A percentile compares a stretch with the other conserved stretches of the same genome.
These are phyloP conservation scores for Diutina neorugosa DNA, from an alignment of 1,139 yeast genomes.

Conservation along the genomic window DNA sequence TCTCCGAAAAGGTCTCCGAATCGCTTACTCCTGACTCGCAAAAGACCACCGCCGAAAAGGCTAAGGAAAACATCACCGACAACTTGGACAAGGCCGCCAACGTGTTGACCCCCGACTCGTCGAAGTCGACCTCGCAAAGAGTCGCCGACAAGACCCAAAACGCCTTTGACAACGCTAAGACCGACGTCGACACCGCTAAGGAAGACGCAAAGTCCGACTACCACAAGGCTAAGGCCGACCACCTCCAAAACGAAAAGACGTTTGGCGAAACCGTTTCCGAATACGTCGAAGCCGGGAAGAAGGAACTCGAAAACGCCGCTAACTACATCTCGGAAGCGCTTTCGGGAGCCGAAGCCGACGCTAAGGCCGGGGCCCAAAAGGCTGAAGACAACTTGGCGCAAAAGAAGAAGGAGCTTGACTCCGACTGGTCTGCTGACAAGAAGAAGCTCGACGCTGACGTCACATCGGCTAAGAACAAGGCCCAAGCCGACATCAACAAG, in stretches of 20 bases:
- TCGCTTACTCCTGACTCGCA: constrained; percentile 1
- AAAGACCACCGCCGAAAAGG: background rate
- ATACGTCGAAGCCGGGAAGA: constrained; percentile 3
- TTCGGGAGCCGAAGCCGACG: background rate
- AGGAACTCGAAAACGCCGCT: constrained; percentile 1
- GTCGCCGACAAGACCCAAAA: background rate
- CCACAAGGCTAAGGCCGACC: background rate
- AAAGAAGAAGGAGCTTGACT: background rate
- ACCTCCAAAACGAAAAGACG: background rate
- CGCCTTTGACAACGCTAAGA: background rate
- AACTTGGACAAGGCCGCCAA: constrained; percentile 1
- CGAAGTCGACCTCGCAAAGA: background rate
- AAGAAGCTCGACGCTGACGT: no score
- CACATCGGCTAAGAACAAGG: no score
- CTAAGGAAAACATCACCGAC: constrained; percentile 12
- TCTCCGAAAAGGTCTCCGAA: constrained; percentile 2
- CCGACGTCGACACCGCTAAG: background rate
- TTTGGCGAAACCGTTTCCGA: constrained; percentile 1
- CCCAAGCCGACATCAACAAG: background rate
- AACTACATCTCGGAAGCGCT: background rate
- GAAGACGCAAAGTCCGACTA: background rate
- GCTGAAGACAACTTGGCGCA: background rate
- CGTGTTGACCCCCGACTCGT: background rate
- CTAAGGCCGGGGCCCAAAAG: background rate
- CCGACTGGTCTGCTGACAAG: background rate